Base-by-base conservation (phyloP, 176 grass and related monocot species). In the Oryza brachyantha region DNA sequence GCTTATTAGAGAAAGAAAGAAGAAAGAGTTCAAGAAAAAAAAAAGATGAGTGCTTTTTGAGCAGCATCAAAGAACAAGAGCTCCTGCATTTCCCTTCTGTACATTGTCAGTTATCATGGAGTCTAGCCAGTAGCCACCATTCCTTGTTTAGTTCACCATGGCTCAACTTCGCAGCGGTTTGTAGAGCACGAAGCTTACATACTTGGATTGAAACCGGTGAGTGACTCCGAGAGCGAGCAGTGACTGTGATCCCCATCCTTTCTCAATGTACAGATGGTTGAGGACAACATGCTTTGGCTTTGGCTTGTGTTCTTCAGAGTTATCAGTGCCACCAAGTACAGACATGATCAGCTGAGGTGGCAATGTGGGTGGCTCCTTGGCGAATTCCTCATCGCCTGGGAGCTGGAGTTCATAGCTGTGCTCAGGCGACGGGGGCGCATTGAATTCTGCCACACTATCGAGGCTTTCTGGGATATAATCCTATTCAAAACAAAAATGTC, bases 241-340 rank as follows among this genome's bases (percentile, higher is more conserved):
- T 4, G 92, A 93, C 80, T 89, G 86, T 11, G 90, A 90, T 6
- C 83, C 85, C 76, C 86, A 88, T 21, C 96, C 96, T 92, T 96
- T 99, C 81, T 99, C 92, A 3, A 99, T 86, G 54, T 91, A 96
- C 28, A 99, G 72, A 42, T 99, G 96, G 84, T 99, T 84, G 5
- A 99, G 92, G 28, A 88, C 88, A 0, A 91, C 90, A 38, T 99
- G 96, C 48, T 85, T 82, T 0, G 96, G 92, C 50, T 87, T 99
- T 12, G 43, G 29, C 31, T 45, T 17, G 2, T 42, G 77, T 0
- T 87, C 69, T 13, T 82, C 77, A 2, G 74, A 31, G 72, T 41
- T 79, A 19, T 91, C 61, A 0, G 29, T 54, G 10, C 75, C 73
- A 1, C 90, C 83, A 3, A 97, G 85, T 39, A 74, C 90, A 17